Conservation (phyloP, 78 protist species). For the Dictyostelium brefeldianum region DNA sequence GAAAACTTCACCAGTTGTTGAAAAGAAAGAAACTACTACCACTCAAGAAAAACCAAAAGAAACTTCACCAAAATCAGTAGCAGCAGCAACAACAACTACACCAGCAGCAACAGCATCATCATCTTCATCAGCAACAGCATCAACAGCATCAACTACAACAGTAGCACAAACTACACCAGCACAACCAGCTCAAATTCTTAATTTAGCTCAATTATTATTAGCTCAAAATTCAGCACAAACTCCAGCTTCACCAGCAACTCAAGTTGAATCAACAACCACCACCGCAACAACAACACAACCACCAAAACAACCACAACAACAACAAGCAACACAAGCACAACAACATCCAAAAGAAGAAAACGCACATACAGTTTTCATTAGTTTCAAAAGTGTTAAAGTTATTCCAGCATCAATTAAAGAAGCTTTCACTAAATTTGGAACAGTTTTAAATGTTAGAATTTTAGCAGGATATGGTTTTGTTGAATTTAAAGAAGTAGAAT, state of each 20-base stretch:
- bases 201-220: not conserved
- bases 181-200: not conserved
- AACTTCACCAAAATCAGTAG: not conserved
- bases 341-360: not conserved
- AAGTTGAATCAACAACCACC: not conserved
- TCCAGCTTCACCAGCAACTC: not conserved
- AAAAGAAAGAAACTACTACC: not conserved
- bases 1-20: not conserved
- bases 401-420: not conserved
- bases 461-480: conserved; percentile 64
- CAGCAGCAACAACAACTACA: not conserved
- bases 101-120: not conserved
- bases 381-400: not conserved
- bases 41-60: conserved; percentile 18
- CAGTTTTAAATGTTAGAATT: conserved; percentile 5
- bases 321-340: not conserved
- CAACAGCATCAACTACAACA: not conserved
- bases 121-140: not conserved
- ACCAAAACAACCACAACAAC: not conserved
- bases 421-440: conserved; percentile 48
- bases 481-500: conserved; percentile 61
- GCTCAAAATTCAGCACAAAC: not conserved
- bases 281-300: conserved; percentile 7
- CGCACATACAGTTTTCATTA: conserved; percentile 44
- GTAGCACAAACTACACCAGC: not conserved